These are phyloP conservation scores for Catunica adiposa DNA, from an alignment of 2,329 filamentous ascomycete species.

Conservation along the genomic window DNA sequence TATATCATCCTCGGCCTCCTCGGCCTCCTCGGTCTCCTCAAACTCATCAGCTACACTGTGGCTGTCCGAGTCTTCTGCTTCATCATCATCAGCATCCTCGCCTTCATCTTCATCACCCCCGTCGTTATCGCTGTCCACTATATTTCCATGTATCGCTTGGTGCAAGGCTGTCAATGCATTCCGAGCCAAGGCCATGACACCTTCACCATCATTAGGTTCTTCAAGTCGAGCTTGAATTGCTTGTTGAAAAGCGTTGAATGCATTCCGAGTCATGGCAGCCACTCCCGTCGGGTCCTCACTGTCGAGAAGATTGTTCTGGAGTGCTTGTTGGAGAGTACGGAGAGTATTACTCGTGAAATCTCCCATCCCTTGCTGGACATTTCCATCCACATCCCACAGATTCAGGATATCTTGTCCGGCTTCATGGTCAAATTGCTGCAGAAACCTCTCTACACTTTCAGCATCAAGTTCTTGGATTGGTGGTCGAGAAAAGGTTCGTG, in stretches of 20 bases:
- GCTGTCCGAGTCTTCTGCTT: constrained; percentile 27
- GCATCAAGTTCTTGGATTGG: constrained; percentile 13
- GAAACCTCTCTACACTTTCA: constrained; percentile 13
- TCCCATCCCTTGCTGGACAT: constrained; percentile 22
- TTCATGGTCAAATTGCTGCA: constrained; percentile 24
- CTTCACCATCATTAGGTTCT: constrained; percentile 31
- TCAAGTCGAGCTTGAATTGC: constrained; percentile 19
- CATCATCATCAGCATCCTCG: constrained; percentile 21
- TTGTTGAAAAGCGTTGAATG: constrained; percentile 11
- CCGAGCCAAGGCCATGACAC: constrained; percentile 17
- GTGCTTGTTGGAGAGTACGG: constrained; percentile 9
- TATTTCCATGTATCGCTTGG: constrained; percentile 19
- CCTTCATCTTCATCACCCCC: neutral
- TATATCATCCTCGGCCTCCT: constrained; percentile 35
- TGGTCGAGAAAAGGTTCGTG: neutral
- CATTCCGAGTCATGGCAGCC: constrained; percentile 11
- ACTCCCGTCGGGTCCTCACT: constrained; percentile 9
- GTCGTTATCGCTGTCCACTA: constrained; percentile 23
- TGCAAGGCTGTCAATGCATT: constrained; percentile 11
- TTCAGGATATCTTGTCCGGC: constrained; percentile 40
- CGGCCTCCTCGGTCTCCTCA: constrained; percentile 32
- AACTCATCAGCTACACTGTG: constrained; percentile 27
- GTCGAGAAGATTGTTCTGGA: constrained; percentile 12
- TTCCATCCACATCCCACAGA: constrained; percentile 30
- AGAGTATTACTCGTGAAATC: constrained; percentile 11